Evolutionary conservation across 2,329 filamentous ascomycete genomes (phyloP), one percentile per base, ranked within the genome.

Genomic region (Pseudocercospora crystallina): DNA sequence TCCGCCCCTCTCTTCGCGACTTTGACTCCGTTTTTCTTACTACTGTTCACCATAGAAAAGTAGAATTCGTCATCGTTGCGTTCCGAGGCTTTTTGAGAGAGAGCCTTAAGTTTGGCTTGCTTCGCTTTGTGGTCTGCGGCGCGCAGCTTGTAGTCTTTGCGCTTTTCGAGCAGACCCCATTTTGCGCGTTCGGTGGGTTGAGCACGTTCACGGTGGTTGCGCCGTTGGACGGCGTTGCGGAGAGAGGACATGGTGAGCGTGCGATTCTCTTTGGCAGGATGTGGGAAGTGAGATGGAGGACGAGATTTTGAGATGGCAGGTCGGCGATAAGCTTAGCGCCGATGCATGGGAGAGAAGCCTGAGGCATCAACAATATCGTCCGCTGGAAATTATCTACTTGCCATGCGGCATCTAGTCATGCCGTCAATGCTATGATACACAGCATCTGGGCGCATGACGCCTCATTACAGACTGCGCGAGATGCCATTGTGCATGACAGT

Each of bases 81-180:
- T 51, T 83, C 80, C 41, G 72, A 71, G 5, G 79, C 82, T 64
- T 85, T 85, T 58, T 81, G 73, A 53, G 78, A 75, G 13, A 86
- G 72, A 13, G 80, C 73, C 64, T 79, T 77, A 47, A 86, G 71
- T 56, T 82, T 81, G 49, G 74, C 72, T 64, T 82, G 80, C 68
- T 86, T 86, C 47, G 71, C 65, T 61, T 82, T 82, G 73, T 83
- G 82, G 70, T 85, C 82, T 66, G 76, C 75, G 13, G 83, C 83
- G 46, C 83, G 81, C 50, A 85, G 79, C 53, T 80, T 79, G 73
- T 86, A 86, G 71, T 86, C 83, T 75, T 96, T 96, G 80, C 94
- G 88, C 76, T 99, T 97, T 72, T 97, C 94, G 55, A 97, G 84
- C 15, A 97, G 81, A 58, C 94, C 94, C 73, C 90, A 90, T 76